phyloP scores from a whole-genome alignment of 805 yeast species.

The Saccharomycopsis amapae region DNA sequence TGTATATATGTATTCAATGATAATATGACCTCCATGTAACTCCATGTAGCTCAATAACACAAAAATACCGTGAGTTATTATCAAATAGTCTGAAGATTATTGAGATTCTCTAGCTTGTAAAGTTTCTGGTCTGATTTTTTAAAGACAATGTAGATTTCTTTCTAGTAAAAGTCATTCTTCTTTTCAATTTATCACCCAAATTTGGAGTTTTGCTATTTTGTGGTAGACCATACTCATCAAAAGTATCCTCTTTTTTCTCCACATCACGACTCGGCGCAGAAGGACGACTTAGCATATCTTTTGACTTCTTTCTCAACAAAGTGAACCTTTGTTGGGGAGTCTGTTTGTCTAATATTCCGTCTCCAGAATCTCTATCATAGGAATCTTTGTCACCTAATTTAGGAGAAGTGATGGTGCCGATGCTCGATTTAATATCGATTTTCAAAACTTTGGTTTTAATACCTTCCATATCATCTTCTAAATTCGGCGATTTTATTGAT shows the following conservation, averaged over 20 bases:
- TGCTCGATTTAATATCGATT: slow-evolving; percentile 13
- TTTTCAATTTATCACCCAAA: slow-evolving; percentile 8
- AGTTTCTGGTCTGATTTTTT: too few species aligned
- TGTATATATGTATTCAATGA: too few species aligned
- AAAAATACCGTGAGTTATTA: too few species aligned
- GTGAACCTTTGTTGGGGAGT: slow-evolving; percentile 2
- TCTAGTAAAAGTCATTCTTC: slow-evolving; percentile 17
- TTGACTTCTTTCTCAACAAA: slow-evolving; percentile 5
- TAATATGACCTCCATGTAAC: too few species aligned
- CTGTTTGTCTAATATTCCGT: too few species aligned
- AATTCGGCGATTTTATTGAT: slow-evolving; percentile 3
- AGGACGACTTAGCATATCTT: slow-evolving; percentile 1
- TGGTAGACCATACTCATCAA: too few species aligned
- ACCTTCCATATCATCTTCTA: slow-evolving; percentile 3
- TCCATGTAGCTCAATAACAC: too few species aligned
- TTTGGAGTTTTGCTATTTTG: slow-evolving; percentile 7
- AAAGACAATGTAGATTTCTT: too few species aligned
- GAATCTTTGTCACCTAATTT: not conserved
- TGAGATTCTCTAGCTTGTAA: too few species aligned
- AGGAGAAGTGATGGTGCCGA: slow-evolving; percentile 20
- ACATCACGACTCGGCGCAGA: too few species aligned
- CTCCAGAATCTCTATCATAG: not conserved
- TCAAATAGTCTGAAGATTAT: too few species aligned
- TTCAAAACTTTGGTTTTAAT: slow-evolving; percentile 14
- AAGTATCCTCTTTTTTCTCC: too few species aligned